Evolutionary conservation across 2,329 filamentous ascomycete genomes (phyloP).

Genomic region (Plectosphaerella plurivora): DNA sequence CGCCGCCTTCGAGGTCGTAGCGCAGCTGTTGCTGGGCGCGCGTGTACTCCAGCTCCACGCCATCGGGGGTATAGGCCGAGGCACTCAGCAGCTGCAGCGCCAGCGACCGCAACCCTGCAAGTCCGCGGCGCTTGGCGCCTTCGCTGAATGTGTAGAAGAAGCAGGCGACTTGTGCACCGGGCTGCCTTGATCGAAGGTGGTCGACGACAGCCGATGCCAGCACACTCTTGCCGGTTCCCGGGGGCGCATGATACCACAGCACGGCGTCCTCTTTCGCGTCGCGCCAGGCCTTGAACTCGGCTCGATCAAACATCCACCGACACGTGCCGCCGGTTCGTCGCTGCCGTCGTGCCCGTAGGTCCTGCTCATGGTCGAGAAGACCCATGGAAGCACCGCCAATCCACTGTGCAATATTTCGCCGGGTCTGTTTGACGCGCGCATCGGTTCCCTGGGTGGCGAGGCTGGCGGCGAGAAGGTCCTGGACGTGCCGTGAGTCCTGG

Average conservation of each 20-base stretch:
- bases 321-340: not conserved
- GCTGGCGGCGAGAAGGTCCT: not conserved
- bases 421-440: too few relatives aligned
- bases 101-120: not conserved
- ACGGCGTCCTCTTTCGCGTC: not conserved
- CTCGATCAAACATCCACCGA: not conserved
- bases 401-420: not conserved
- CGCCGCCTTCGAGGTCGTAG: too few relatives aligned
- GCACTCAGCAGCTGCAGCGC: not conserved
- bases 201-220: not conserved
- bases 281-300: not conserved
- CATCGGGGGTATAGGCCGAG: too few relatives aligned
- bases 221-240: not conserved
- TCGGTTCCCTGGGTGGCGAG: too few relatives aligned
- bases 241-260: not conserved
- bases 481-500: not conserved
- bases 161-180: not conserved
- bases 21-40: too few relatives aligned
- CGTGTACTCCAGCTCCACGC: too few relatives aligned
- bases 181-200: not conserved
- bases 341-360: not conserved
- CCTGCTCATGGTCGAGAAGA: not conserved
- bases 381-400: not conserved
- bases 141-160: conserved; percentile 1
- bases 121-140: not conserved